A percentile compares a stretch with the other conserved stretches of the same genome.
phyloP scores from a whole-genome alignment of 2,329 filamentous ascomycete species.

The Mycosphaerelloides madeirae region DNA sequence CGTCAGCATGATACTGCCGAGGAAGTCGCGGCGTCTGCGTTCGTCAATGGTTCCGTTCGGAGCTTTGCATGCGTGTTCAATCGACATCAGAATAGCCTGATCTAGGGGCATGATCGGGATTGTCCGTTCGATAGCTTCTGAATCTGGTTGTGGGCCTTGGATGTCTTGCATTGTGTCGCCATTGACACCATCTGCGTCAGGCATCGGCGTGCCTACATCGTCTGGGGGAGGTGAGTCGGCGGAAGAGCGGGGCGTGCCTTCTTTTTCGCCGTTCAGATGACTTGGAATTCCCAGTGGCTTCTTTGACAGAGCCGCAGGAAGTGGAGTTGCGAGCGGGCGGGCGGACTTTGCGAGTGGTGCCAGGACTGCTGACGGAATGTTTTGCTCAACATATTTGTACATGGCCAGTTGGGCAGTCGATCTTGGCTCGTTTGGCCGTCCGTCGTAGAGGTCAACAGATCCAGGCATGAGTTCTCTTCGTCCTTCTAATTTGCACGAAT shows the following conservation, averaged over 20 bases:
- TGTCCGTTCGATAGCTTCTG: conserved; percentile 70
- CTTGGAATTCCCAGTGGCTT: conserved; percentile 60
- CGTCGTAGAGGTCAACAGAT: conserved; percentile 91
- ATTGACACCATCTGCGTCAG: conserved; percentile 36
- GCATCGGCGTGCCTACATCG: conserved; percentile 61
- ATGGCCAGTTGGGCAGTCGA: conserved; percentile 76
- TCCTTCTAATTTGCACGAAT: conserved; percentile 70
- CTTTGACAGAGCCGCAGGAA: conserved; percentile 23
- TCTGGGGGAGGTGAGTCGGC: conserved; percentile 86
- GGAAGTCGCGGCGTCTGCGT: conserved; percentile 84
- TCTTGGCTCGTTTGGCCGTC: conserved; percentile 82
- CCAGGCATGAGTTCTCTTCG: conserved; percentile 77
- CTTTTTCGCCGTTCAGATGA: conserved; percentile 62
- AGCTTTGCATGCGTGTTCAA: conserved; percentile 66
- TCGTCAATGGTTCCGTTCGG: conserved; percentile 65
- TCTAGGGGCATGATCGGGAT: conserved; percentile 81
- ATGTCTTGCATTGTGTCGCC: conserved; percentile 15
- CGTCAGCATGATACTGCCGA: conserved; percentile 85
- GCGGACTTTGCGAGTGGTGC: conserved; percentile 41
- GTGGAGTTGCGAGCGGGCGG: conserved; percentile 35
- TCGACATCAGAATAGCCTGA: conserved; percentile 81
- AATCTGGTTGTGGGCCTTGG: conserved; percentile 37
- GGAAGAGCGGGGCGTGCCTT: conserved; percentile 76
- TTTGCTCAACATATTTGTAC: conserved; percentile 47
- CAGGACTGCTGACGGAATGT: conserved; percentile 36